Evolutionary conservation across 1,284 basidiomycete genomes (phyloP), one percentile per base, ranked within the genome.

Genomic region (Trichosporon ovoides): DNA sequence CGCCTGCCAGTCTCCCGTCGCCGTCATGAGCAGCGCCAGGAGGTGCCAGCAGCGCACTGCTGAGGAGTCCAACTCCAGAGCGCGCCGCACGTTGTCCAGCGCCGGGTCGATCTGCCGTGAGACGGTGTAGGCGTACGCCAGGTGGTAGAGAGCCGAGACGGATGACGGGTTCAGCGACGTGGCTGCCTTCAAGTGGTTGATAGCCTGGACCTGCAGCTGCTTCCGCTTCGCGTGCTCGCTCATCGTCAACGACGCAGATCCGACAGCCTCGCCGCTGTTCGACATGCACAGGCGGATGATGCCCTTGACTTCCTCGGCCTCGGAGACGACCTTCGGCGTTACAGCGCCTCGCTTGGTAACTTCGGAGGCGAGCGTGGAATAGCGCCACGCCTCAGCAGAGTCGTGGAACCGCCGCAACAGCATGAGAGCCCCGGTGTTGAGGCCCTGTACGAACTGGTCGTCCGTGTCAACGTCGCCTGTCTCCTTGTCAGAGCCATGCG

Each of bases 1-100:
- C 7, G 85, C 87, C 34, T 79, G 77, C 89, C 89, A 93, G 68
- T 94, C 87, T 60, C 88, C 90, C 34, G 82, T 80, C 6, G 89
- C 87, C 0, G 87, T 86, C 11, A 94, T 80, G 14, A 97, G 75
- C 6, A 98, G 79, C 0, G 89, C 90, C 0, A 98, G 82, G 16
- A 98, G 81, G 75, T 98, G 95, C 95, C 94, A 98, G 57, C 88
- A 85, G 38, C 89, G 83, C 24, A 89, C 81, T 65, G 89, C 87
- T 22, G 78, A 79, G 0, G 87, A 81, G 55, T 88, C 86, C 3
- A 83, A 81, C 74, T 94, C 90, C 11, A 95, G 84, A 0, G 91
- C 89, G 12, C 80, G 75, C 12, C 88, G 85, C 0, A 90, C 88
- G 40, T 85, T 80, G 9, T 82, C 77, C 2, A 88, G 81, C 0